Conservation (phyloP, 768 basidiomycete species). For the Podaxis sp. region DNA sequence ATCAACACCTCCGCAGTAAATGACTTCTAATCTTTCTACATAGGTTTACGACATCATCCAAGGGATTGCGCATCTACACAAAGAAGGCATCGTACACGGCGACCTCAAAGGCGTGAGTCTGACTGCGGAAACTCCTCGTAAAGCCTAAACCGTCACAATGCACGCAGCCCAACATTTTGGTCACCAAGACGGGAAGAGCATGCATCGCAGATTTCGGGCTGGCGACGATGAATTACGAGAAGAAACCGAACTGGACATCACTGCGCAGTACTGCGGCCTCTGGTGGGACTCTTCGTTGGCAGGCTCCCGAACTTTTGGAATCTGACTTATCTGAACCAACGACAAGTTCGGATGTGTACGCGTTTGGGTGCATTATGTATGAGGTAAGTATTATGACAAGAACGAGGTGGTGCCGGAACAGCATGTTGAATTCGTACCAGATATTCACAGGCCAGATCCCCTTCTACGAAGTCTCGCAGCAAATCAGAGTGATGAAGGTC, state of each 20-base stretch:
- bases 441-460: slow-evolving; percentile 15
- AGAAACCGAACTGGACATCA: slow-evolving; percentile 21
- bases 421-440: neutral
- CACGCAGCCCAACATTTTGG: slow-evolving; percentile 44
- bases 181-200: slow-evolving; percentile 38
- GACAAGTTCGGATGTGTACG: slow-evolving; percentile 21
- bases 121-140: neutral
- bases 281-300: slow-evolving; percentile 21
- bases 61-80: slow-evolving; percentile 33
- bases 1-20: neutral
- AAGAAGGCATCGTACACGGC: slow-evolving; percentile 37
- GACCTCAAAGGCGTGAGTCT: slow-evolving; percentile 31
- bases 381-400: slow-evolving; percentile 14
- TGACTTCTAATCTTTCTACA: neutral
- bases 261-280: slow-evolving; percentile 16
- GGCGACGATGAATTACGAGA: slow-evolving; percentile 25
- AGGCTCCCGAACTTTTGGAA: slow-evolving; percentile 21
- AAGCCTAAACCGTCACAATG: neutral
- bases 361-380: slow-evolving; percentile 19
- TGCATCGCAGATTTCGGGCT: slow-evolving; percentile 55
- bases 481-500: slow-evolving; percentile 9
- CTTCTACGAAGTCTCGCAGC: slow-evolving; percentile 9
- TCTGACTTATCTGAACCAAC: slow-evolving; percentile 4
- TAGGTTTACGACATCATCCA: slow-evolving; percentile 31
- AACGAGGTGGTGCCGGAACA: neutral